Evolutionary conservation across 2,329 filamentous ascomycete species (phyloP).

Genomic region (Aspergillus sclerotialis): DNA sequence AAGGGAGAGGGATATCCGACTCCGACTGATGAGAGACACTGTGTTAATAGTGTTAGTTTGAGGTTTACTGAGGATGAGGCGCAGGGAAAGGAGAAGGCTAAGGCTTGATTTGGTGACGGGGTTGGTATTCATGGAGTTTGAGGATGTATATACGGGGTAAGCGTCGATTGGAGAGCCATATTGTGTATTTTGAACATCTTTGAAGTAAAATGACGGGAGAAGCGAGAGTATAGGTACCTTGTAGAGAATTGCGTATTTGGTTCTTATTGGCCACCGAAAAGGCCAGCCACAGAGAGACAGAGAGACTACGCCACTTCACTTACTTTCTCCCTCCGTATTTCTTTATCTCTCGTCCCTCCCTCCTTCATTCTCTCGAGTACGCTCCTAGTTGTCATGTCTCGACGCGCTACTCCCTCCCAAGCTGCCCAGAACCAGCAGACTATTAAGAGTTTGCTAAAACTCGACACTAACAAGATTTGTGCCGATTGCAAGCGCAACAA

Average conservation of each 20-base stretch:
- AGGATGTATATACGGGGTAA: constrained; percentile 1
- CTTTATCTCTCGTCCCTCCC: too few species aligned
- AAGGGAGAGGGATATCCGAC: constrained; percentile 79
- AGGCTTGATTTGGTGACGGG: constrained; percentile 14
- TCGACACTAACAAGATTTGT: constrained; percentile 93
- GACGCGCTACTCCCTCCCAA: constrained; percentile 66
- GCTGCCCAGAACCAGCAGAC: constrained; percentile 89
- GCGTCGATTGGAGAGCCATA: neutral
- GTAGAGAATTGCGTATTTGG: too few species aligned
- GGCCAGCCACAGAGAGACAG: too few species aligned
- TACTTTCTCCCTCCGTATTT: too few species aligned
- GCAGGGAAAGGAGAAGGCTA: constrained; percentile 32
- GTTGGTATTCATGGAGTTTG: constrained; percentile 5
- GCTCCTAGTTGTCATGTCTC: constrained; percentile 26
- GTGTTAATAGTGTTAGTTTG: constrained; percentile 88
- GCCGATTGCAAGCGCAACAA: constrained; percentile 99
- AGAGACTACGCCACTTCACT: too few species aligned
- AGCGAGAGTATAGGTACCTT: too few species aligned
- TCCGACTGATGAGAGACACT: constrained; percentile 93
- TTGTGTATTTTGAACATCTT: neutral
- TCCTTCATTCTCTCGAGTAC: constrained; percentile 6
- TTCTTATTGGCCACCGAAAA: constrained; percentile 1
- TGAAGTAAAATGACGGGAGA: too few species aligned
- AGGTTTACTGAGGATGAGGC: constrained; percentile 64
- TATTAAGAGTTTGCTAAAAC: constrained; percentile 88